Percentiles rank a stretch among this genome's conserved stretches.
Evolutionary conservation across 2,329 filamentous ascomycete species (phyloP).

Genomic region (Macrophomina tecta): DNA sequence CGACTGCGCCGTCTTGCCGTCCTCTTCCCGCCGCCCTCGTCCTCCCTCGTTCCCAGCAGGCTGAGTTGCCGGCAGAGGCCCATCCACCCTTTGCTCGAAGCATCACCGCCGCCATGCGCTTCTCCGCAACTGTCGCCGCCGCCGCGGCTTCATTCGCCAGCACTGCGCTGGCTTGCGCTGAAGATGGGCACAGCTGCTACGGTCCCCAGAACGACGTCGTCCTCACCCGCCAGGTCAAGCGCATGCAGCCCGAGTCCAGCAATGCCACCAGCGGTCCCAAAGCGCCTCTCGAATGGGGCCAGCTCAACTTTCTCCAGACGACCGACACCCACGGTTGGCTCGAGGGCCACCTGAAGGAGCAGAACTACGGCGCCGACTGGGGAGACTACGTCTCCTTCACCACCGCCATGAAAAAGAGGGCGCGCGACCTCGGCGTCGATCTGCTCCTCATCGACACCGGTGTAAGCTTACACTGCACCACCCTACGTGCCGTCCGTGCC

Average conservation of each 20-base stretch:
- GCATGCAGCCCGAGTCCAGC: conserved; percentile 54
- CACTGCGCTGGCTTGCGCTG: conserved; percentile 38
- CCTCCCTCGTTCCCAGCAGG: conserved; percentile 7
- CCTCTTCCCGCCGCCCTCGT: neutral
- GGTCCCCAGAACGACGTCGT: conserved; percentile 49
- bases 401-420: conserved; percentile 65
- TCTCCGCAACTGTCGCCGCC: neutral
- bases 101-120: conserved; percentile 17
- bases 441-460: conserved; percentile 67
- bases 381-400: conserved; percentile 69
- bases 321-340: conserved; percentile 69
- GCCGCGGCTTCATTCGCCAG: neutral
- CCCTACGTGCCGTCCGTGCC: neutral
- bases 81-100: neutral
- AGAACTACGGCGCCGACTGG: conserved; percentile 70
- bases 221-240: conserved; percentile 48
- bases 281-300: conserved; percentile 63
- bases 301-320: conserved; percentile 71
- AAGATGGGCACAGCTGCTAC: conserved; percentile 45
- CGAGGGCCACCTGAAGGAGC: conserved; percentile 65
- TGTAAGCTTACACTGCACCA: conserved; percentile 31
- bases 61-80: neutral
- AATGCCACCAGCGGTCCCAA: conserved; percentile 46
- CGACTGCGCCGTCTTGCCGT: conserved; percentile 1
- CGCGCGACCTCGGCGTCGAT: conserved; percentile 63